Conservation (phyloP, 1,284 basidiomycete genomes). For the Malassezia dermatis region DNA sequence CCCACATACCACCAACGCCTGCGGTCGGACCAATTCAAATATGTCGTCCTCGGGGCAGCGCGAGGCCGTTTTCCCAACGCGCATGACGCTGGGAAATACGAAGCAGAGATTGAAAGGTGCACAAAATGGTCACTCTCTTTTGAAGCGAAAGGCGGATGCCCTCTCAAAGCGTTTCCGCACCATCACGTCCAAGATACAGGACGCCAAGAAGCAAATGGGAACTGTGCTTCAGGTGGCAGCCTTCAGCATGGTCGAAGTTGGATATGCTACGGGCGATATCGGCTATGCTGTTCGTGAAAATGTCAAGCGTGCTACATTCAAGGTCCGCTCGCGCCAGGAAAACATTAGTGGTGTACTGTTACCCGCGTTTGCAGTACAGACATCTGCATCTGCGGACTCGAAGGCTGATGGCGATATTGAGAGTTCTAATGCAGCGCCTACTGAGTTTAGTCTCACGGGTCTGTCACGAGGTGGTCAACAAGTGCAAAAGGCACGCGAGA, state of each 20-base stretch:
- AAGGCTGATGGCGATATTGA: conserved; percentile 1
- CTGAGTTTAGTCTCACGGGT: conserved; percentile 92
- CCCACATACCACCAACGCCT: not conserved
- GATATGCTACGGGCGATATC: conserved; percentile 85
- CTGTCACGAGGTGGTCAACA: conserved; percentile 94
- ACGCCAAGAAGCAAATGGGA: conserved; percentile 99
- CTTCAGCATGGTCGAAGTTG: conserved; percentile 95
- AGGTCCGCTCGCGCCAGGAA: conserved; percentile 88
- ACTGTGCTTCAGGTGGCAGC: conserved; percentile 95
- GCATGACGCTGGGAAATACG: conserved; percentile 66
- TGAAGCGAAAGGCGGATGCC: conserved; percentile 95
- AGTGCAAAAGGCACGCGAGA: conserved; percentile 81
- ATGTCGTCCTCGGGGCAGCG: conserved; percentile 82
- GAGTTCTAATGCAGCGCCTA: not conserved
- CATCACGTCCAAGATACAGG: conserved; percentile 57
- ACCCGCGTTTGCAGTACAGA: conserved; percentile 60
- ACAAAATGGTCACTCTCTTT: conserved; percentile 88
- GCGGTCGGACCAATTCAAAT: conserved; percentile 14
- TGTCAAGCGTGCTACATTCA: conserved; percentile 66
- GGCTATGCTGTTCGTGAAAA: conserved; percentile 60
- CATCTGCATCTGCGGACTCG: not conserved
- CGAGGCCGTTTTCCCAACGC: conserved; percentile 75
- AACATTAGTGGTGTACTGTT: conserved; percentile 97
- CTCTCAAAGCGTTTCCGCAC: conserved; percentile 77
- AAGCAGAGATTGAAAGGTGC: conserved; percentile 89